Percentiles rank a stretch among this genome's conserved stretches.
Conservation (phyloP, 1,139 yeast species). For the Suhomyces guaymorum region DNA sequence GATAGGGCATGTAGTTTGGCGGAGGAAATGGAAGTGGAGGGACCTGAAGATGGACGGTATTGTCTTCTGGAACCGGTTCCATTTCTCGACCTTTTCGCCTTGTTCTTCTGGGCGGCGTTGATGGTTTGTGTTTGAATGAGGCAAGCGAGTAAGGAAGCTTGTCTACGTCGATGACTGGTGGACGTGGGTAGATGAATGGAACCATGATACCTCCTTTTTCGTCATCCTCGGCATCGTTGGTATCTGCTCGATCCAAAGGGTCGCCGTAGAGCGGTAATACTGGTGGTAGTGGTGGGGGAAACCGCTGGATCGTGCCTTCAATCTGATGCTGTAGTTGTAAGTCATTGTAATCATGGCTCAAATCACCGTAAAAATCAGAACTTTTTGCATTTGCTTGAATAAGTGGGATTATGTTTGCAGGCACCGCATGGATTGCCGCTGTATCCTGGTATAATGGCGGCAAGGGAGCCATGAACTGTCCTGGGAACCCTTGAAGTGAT, state of each 20-base stretch:
- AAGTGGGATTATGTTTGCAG: constrained; percentile 41
- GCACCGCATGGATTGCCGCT: constrained; percentile 32
- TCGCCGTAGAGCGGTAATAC: constrained; percentile 18
- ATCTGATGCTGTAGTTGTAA: constrained; percentile 25
- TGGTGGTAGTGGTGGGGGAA: constrained; percentile 49
- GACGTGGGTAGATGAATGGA: constrained; percentile 50
- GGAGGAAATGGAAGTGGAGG: constrained; percentile 54
- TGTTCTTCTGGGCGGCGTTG: constrained; percentile 12
- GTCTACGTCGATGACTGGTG: constrained; percentile 35
- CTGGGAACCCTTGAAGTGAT: neutral
- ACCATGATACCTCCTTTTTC: constrained; percentile 40
- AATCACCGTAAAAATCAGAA: constrained; percentile 41
- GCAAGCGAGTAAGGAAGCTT: constrained; percentile 25
- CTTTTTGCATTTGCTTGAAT: constrained; percentile 32
- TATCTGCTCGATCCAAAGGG: constrained; percentile 10
- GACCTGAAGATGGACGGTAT: constrained; percentile 22
- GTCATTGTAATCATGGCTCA: constrained; percentile 23
- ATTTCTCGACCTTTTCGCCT: constrained; percentile 14
- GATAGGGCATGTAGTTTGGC: constrained; percentile 51
- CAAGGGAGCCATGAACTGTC: constrained; percentile 1
- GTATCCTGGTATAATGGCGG: constrained; percentile 4
- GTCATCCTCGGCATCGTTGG: constrained; percentile 13
- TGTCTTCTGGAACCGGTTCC: constrained; percentile 3
- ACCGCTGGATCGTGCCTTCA: constrained; percentile 27
- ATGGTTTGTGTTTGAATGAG: constrained; percentile 11